These are phyloP conservation scores for Chrysoporthe austroafricana DNA, from an alignment of 2,329 filamentous ascomycete genomes.

Conservation along the genomic window DNA sequence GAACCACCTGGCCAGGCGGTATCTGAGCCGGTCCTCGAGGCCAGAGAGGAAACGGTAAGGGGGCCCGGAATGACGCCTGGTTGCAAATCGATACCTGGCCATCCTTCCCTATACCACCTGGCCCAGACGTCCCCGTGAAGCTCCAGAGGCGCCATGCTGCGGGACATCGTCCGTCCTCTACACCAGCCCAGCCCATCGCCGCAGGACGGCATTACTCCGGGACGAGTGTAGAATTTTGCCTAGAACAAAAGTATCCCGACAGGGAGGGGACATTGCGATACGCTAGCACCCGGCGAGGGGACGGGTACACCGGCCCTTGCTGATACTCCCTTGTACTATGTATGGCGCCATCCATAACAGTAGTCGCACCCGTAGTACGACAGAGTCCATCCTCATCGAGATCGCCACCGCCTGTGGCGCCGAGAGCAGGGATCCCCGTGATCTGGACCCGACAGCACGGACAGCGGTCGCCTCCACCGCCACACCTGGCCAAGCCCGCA, in stretches of 20 bases:
- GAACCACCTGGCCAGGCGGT: too few relatives aligned
- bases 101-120: slow-evolving; percentile 2
- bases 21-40: neutral
- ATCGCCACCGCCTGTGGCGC: slow-evolving; percentile 6
- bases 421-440: slow-evolving; percentile 5
- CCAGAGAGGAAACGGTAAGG: neutral
- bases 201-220: slow-evolving; percentile 2
- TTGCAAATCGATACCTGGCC: neutral
- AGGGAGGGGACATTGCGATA: neutral
- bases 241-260: neutral
- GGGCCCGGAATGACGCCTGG: neutral
- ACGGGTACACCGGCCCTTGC: slow-evolving; percentile 6
- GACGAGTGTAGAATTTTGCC: neutral
- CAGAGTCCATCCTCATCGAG: slow-evolving; percentile 5
- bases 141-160: too few relatives aligned
- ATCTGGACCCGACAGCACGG: slow-evolving; percentile 3
- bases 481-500: neutral
- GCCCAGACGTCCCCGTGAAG: neutral
- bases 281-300: neutral
- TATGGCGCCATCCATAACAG: too few relatives aligned
- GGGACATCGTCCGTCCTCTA: neutral
- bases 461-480: neutral
- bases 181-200: neutral
- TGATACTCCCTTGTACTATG: neutral
- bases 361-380: neutral